Evolutionary conservation across 2,329 filamentous ascomycete species (phyloP), one percentile per base, ranked within the genome.

Genomic region (Neonectria punicea): DNA sequence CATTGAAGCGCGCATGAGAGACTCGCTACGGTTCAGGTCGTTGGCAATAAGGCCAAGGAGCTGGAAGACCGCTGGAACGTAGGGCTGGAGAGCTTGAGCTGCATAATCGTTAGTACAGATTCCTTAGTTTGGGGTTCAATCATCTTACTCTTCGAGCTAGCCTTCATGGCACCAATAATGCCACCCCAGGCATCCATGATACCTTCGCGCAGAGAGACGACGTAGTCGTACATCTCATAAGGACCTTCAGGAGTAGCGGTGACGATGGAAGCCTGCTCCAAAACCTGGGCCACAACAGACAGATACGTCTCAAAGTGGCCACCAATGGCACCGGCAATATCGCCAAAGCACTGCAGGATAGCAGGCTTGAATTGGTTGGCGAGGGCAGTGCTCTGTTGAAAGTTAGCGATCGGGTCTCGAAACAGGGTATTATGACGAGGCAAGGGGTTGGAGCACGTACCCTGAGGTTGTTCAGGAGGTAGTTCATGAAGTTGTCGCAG

Each of bases 101-200:
- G 73, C 39, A 70, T 18, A 14, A 11, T 55, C 46, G 72, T 80
- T 72, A 81, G 78, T 22, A 69, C 30, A 10, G 9, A 7, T 5
- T 16, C 43, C 41, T 11, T 46, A 20, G 22, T 41, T 43, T 7
- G 25, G 4, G 16, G 25, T 3, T 20, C 25, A 1, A 34, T 14
- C 2, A n/a, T 82, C 89, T 80, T 80, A 92, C 91, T 90, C 85
- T 95, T 95, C 75, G 84, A 84, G 75, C 91, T 93, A 56, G 86
- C 82, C 85, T 96, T 97, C 91, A 98, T 94, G 58, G 96, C 94
- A 79, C 95, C 90, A 77, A 99, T 94, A 71, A 97, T 96, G 71
- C 96, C 96, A 75, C 94, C 94, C 94, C 97, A 99, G 36, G 96
- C 96, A 85, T 99, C 96, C 91, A 98, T 97, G 72, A 99, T 98